These are phyloP conservation scores for Mucor ambiguus DNA, from an alignment of 371 early-diverging fungal species.

Conservation along the genomic window DNA sequence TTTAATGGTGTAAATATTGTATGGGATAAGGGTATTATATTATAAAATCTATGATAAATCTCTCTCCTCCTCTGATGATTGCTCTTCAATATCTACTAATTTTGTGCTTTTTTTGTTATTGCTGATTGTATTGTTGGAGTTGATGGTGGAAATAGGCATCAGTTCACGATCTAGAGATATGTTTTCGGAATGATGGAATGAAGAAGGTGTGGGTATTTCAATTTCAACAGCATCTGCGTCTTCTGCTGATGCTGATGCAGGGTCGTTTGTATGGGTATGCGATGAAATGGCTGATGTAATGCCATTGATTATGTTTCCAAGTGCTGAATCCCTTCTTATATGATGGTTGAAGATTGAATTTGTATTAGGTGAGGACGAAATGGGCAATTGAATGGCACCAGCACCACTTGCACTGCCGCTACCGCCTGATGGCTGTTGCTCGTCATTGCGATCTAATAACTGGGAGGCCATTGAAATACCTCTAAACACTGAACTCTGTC, in stretches of 20 bases:
- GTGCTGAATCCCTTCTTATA: slow-evolving; percentile 23
- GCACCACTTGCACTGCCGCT: background rate
- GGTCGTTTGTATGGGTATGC: slow-evolving; percentile 7
- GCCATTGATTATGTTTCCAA: slow-evolving; percentile 35
- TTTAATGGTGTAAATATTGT: background rate
- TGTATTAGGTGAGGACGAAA: slow-evolving; percentile 26
- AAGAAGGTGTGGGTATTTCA: slow-evolving; percentile 48
- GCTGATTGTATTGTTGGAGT: slow-evolving; percentile 1
- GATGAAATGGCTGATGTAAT: slow-evolving; percentile 22
- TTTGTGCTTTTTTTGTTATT: slow-evolving; percentile 8
- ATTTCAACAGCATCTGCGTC: slow-evolving; percentile 50
- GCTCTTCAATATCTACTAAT: slow-evolving; percentile 33
- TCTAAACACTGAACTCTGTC: slow-evolving; percentile 49
- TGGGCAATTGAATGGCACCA: slow-evolving; percentile 20
- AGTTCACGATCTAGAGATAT: slow-evolving; percentile 29
- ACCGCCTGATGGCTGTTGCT: slow-evolving; percentile 22
- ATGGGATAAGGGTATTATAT: slow-evolving; percentile 8
- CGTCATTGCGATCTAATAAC: slow-evolving; percentile 44
- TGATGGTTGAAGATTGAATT: background rate
- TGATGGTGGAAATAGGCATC: slow-evolving; percentile 21
- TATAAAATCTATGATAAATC: slow-evolving; percentile 23
- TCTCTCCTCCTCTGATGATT: slow-evolving; percentile 19
- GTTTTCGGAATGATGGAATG: slow-evolving; percentile 23
- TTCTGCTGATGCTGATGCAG: slow-evolving; percentile 8
- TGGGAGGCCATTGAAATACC: slow-evolving; percentile 54